These are phyloP conservation scores for Apiospora marii DNA, from an alignment of 2,329 filamentous ascomycete genomes.

Conservation along the genomic window DNA sequence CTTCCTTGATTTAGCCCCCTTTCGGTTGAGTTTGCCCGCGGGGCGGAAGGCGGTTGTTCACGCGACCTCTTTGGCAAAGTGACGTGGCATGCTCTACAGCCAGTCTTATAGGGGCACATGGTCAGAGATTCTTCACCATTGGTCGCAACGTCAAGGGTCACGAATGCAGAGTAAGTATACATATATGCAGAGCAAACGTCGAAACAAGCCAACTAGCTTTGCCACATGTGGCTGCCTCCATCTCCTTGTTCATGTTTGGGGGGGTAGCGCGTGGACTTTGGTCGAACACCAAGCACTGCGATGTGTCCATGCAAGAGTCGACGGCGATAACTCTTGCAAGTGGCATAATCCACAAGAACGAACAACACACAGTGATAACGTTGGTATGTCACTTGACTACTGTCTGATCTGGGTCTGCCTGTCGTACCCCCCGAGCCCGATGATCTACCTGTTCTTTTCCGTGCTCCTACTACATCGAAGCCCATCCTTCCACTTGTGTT, in stretches of 20 bases:
- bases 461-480: too few relatives aligned
- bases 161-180: not conserved
- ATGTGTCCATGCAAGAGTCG: not conserved
- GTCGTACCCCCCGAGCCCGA: too few relatives aligned
- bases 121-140: not conserved
- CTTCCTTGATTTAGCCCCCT: slow-evolving; percentile 2
- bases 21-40: not conserved
- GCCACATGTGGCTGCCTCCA: slow-evolving; percentile 4
- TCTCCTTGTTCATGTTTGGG: not conserved
- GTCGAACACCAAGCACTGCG: not conserved
- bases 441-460: too few relatives aligned
- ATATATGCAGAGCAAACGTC: not conserved
- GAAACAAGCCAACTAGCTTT: not conserved
- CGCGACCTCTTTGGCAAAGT: not conserved
- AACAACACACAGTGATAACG: not conserved
- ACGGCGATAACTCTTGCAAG: not conserved
- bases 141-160: not conserved
- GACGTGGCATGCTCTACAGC: slow-evolving; percentile 18
- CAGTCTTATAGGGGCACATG: slow-evolving; percentile 22
- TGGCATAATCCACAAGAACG: not conserved
- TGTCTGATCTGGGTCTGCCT: not conserved
- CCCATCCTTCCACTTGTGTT: not conserved
- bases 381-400: not conserved
- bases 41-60: not conserved
- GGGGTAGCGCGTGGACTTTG: not conserved